Percentiles rank a stretch among this genome's conserved stretches.
These are phyloP conservation scores for Brassica nigra DNA, from an alignment of 345 rosid genomes.

Conservation along the genomic window DNA sequence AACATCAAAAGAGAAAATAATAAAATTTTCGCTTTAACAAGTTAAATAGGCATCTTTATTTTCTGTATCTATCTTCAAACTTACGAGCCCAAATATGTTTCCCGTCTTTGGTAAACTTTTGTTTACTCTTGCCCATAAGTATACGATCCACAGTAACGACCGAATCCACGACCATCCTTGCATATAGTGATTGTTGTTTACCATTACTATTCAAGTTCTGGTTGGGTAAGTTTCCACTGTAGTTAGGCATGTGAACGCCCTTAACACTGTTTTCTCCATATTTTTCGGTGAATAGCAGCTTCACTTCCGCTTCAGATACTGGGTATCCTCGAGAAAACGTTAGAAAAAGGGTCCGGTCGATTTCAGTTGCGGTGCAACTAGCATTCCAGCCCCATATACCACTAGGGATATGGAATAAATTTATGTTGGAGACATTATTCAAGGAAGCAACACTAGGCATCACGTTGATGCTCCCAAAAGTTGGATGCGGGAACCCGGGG, in stretches of 20 bases:
- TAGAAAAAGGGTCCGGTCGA: conserved; percentile 44
- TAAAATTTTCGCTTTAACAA: background rate
- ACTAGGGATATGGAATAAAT: background rate
- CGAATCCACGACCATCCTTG: conserved; percentile 19
- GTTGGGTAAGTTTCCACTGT: background rate
- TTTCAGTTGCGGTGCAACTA: conserved; percentile 15
- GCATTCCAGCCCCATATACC: background rate
- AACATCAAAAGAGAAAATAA: background rate
- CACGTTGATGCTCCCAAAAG: background rate
- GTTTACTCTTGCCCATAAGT: background rate
- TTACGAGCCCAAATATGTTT: conserved; percentile 46
- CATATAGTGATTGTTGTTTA: conserved; percentile 24
- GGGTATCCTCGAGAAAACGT: conserved; percentile 53
- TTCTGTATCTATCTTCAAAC: conserved; percentile 5
- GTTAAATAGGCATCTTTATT: background rate
- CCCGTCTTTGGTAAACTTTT: conserved; percentile 5
- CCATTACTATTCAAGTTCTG: background rate
- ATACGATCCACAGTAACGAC: conserved; percentile 22
- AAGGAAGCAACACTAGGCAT: background rate
- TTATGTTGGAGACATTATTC: background rate
- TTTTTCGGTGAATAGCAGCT: conserved; percentile 24
- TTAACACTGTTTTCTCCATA: conserved; percentile 31
- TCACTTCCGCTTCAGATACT: conserved; percentile 39
- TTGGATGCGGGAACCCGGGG: background rate
- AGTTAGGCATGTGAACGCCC: conserved; percentile 14